Evolutionary conservation across 73 alveolate genomes (phyloP).

Genomic region (Strombidium stylifer): DNA sequence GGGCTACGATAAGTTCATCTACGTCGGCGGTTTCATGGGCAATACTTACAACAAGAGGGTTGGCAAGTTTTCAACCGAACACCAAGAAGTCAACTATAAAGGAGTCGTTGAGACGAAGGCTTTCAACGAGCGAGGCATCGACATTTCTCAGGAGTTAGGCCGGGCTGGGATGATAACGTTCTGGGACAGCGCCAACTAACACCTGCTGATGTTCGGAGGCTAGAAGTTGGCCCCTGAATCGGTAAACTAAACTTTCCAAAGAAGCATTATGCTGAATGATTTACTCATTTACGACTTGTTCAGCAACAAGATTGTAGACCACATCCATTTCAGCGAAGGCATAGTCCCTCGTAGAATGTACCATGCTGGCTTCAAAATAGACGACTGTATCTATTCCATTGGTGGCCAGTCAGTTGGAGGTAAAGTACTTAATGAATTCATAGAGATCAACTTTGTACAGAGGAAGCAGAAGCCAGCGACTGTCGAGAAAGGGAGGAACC

Average conservation of each 20-base stretch:
- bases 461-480: too few relatives aligned
- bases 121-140: too few relatives aligned
- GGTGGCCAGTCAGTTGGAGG: slow-evolving; percentile 24
- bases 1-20: too few relatives aligned
- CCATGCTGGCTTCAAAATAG: slow-evolving; percentile 17
- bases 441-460: slow-evolving; percentile 12
- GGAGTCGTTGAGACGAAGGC: too few relatives aligned
- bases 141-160: background rate
- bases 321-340: slow-evolving; percentile 4
- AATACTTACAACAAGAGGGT: too few relatives aligned
- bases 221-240: slow-evolving; percentile 24
- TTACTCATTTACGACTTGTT: slow-evolving; percentile 5
- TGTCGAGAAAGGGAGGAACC: too few relatives aligned
- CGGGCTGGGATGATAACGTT: slow-evolving; percentile 5
- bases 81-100: too few relatives aligned
- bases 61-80: too few relatives aligned
- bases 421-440: background rate
- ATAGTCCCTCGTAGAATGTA: slow-evolving; percentile 6
- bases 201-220: slow-evolving; percentile 38
- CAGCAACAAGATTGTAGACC: too few relatives aligned
- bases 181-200: background rate
- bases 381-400: background rate
- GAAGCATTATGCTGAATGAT: slow-evolving; percentile 15
- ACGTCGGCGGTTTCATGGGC: too few relatives aligned
- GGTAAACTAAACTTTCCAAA: background rate